These are phyloP conservation scores for Mercurialis annua DNA, from an alignment of 345 rosid species.

Conservation along the genomic window DNA sequence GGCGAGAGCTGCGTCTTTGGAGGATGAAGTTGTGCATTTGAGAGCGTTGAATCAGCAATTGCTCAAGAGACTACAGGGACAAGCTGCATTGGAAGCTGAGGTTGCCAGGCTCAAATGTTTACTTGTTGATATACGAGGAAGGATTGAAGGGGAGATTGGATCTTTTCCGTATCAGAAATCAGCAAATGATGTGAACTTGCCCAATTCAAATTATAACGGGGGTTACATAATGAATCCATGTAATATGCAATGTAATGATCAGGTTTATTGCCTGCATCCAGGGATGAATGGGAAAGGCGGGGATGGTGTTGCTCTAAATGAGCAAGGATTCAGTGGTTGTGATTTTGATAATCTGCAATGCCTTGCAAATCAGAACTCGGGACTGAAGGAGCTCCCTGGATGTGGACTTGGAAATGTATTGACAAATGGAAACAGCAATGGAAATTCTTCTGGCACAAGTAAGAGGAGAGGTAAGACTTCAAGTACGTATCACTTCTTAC, in stretches of 20 bases:
- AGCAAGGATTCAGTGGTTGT: conserved; percentile 50
- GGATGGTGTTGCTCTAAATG: conserved; percentile 45
- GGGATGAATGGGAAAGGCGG: conserved; percentile 46
- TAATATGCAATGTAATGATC: conserved; percentile 68
- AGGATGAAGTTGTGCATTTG: conserved; percentile 73
- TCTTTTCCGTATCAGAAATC: conserved; percentile 90
- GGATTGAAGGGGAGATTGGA: conserved; percentile 98
- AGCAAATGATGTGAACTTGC: conserved; percentile 32
- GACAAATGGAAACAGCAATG: conserved; percentile 27
- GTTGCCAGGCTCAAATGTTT: conserved; percentile 86
- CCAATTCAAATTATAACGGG: conserved; percentile 35
- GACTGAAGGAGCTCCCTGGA: conserved; percentile 38
- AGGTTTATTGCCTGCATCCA: conserved; percentile 61
- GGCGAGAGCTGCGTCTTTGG: conserved; percentile 88
- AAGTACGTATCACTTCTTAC: conserved; percentile 2
- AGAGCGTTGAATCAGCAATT: conserved; percentile 81
- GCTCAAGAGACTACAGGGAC: conserved; percentile 82
- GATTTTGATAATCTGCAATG: conserved; percentile 71
- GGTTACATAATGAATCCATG: conserved; percentile 79
- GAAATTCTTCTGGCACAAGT: conserved; percentile 38
- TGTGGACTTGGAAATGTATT: conserved; percentile 42
- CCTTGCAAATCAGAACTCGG: conserved; percentile 51
- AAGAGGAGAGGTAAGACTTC: conserved; percentile 68
- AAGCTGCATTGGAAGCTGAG: conserved; percentile 88
- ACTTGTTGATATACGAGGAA: conserved; percentile 91